Evolutionary conservation across 768 basidiomycete species (phyloP), one percentile per base, ranked within the genome.

Genomic region (Mycena filopes): DNA sequence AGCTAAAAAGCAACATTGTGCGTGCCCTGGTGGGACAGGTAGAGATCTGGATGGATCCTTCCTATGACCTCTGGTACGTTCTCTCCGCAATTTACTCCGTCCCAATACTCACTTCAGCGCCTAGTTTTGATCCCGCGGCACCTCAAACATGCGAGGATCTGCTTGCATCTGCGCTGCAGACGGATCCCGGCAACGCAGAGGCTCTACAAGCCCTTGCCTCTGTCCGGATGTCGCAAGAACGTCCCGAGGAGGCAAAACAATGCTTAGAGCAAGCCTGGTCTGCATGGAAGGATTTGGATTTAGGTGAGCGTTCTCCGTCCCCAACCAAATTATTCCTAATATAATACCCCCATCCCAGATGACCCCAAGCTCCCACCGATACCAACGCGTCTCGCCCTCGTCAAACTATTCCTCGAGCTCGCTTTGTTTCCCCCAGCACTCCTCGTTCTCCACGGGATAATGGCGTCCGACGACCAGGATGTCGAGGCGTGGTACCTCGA

Each of bases 41-140:
- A 26, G 96, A 97, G 74, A 92, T 96, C 18, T 98, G 95, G 95
- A 97, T 98, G 95, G 93, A 96, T 71, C 92, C 92, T 31, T 84
- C 85, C 2, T 90, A 91, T 69, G 94, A 96, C 82, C 81, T 97
- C 53, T 96, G 95, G 95, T 91, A 71, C 54, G 87, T 74, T 33
- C 36, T 23, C 20, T 4, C 61, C 33, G 25, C 60, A 4, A 36
- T 31, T 41, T 10, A n/a, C 46, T 47, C 36, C 10, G 18, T 51
- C 18, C 26, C 31, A 38, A 40, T 33, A 26, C 55, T 51, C 56
- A 29, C 59, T 57, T 13, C 21, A 9, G 28, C 29, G 10, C 1
- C 1, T 62, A 97, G 95, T 75, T 89, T 92, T 70, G 93, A 94
- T 73, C 88, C 90, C 20, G 84, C 88, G 25, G 96, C 95, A 20